These are phyloP conservation scores for Pseudozyma sp. DNA, from an alignment of 1,284 basidiomycete species.

Conservation along the genomic window DNA sequence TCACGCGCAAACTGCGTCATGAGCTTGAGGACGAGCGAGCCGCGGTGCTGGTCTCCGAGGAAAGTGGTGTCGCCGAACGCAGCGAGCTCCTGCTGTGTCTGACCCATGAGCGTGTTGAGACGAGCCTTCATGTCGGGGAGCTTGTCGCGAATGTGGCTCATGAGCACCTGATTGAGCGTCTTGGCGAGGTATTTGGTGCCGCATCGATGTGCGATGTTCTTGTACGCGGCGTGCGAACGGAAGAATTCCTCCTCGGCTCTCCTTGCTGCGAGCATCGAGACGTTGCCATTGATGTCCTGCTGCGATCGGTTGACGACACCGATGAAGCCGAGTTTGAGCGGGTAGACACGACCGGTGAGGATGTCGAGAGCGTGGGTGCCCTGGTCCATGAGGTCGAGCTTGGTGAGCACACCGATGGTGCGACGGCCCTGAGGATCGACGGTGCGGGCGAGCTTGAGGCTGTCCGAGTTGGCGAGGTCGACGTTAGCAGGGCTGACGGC, in stretches of 20 bases:
- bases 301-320: slow-evolving; percentile 97
- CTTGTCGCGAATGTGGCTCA: slow-evolving; percentile 98
- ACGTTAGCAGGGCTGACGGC: slow-evolving; percentile 97
- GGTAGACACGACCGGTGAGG: slow-evolving; percentile 94
- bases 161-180: slow-evolving; percentile 92
- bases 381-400: slow-evolving; percentile 98
- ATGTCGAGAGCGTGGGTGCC: slow-evolving; percentile 97
- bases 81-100: slow-evolving; percentile 97
- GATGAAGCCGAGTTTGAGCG: slow-evolving; percentile 96
- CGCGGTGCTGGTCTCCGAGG: slow-evolving; percentile 89
- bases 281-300: slow-evolving; percentile 92
- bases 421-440: slow-evolving; percentile 95
- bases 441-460: slow-evolving; percentile 91
- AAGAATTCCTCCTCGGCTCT: slow-evolving; percentile 93
- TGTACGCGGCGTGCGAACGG: slow-evolving; percentile 86
- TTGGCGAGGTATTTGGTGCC: slow-evolving; percentile 95
- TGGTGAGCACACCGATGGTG: slow-evolving; percentile 95
- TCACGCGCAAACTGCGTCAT: slow-evolving; percentile 99
- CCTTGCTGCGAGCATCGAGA: slow-evolving; percentile 85
- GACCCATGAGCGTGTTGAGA: slow-evolving; percentile 97
- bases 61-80: slow-evolving; percentile 94
- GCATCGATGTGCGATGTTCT: slow-evolving; percentile 96
- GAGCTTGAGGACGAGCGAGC: slow-evolving; percentile 74
- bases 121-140: slow-evolving; percentile 99
- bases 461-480: slow-evolving; percentile 97